These are phyloP conservation scores for Cercospora sp. DNA, from an alignment of 2,329 filamentous ascomycete genomes.

Conservation along the genomic window DNA sequence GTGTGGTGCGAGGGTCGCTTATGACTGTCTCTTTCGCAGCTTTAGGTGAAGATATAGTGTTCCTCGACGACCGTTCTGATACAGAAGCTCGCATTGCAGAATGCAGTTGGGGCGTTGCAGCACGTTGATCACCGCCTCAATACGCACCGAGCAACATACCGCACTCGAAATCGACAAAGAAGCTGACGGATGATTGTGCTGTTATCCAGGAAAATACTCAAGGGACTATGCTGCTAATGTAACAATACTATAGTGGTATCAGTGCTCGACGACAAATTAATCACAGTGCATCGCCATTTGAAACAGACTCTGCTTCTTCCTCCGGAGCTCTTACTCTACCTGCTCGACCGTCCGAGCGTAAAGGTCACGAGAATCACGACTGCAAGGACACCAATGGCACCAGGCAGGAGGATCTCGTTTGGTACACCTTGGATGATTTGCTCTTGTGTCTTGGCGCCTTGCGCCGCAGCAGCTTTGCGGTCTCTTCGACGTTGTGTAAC, in stretches of 20 bases:
- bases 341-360: slow-evolving; percentile 58
- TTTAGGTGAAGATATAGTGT: not conserved
- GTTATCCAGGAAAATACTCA: not conserved
- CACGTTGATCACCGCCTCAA: not conserved
- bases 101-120: not conserved
- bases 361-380: slow-evolving; percentile 94
- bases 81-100: not conserved
- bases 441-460: slow-evolving; percentile 60
- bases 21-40: not conserved
- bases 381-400: slow-evolving; percentile 91
- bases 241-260: slow-evolving; percentile 21
- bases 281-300: slow-evolving; percentile 12
- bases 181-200: not conserved
- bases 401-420: slow-evolving; percentile 89
- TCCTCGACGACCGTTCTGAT: not conserved
- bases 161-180: not conserved
- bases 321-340: slow-evolving; percentile 17
- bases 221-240: slow-evolving; percentile 11
- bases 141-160: not conserved
- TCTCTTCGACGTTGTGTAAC: slow-evolving; percentile 38
- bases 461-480: slow-evolving; percentile 36
- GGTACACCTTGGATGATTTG: slow-evolving; percentile 88
- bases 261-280: slow-evolving; percentile 12
- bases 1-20: not conserved
- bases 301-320: not conserved